Conservation (phyloP, 2,329 filamentous ascomycete genomes). For the Fusarium equiseti region DNA sequence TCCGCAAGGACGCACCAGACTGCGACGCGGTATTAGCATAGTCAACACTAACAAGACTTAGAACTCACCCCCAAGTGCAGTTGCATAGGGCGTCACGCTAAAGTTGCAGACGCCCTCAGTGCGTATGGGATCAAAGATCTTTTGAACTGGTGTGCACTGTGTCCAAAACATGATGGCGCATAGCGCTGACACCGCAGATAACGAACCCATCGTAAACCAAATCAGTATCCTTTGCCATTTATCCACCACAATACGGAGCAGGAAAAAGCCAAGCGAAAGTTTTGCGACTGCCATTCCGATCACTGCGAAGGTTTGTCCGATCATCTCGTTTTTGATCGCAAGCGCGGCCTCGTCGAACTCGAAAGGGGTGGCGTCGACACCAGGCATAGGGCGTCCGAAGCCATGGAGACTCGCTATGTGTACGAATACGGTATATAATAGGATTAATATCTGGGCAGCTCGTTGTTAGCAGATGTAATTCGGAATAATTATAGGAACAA, state of each 20-base stretch:
- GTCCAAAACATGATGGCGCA: slow-evolving; percentile 17
- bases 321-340: slow-evolving; percentile 48
- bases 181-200: slow-evolving; percentile 18
- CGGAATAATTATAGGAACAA: neutral
- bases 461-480: neutral
- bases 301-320: slow-evolving; percentile 53
- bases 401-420: slow-evolving; percentile 49
- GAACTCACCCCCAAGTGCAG: slow-evolving; percentile 27
- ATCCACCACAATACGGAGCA: slow-evolving; percentile 52
- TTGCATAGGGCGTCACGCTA: slow-evolving; percentile 19
- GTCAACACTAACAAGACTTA: too few relatives aligned
- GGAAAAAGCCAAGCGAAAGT: slow-evolving; percentile 53
- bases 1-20: slow-evolving; percentile 48
- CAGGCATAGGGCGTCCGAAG: slow-evolving; percentile 49
- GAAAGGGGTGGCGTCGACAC: slow-evolving; percentile 27
- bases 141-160: slow-evolving; percentile 28
- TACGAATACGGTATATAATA: slow-evolving; percentile 51
- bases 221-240: slow-evolving; percentile 51
- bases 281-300: slow-evolving; percentile 56
- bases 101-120: slow-evolving; percentile 16
- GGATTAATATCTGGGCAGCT: slow-evolving; percentile 37
- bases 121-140: slow-evolving; percentile 19
- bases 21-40: neutral
- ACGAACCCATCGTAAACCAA: slow-evolving; percentile 45
- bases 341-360: slow-evolving; percentile 31